Conservation (phyloP, 2,329 filamentous ascomycete genomes). For the Fusarium sp. region DNA sequence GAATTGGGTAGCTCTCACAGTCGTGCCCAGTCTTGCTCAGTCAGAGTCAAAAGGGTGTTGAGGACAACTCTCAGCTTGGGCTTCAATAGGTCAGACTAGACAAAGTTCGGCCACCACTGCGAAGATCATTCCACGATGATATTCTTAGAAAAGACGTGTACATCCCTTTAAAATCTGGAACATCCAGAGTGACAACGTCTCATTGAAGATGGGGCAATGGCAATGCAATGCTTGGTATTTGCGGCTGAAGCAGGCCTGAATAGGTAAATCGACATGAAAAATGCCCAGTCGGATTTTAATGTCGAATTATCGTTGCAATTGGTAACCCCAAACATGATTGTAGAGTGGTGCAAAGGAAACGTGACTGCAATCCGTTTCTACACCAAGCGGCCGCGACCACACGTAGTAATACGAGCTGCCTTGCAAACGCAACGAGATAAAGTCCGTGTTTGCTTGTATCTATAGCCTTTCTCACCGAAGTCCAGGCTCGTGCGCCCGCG, state of each 20-base stretch:
- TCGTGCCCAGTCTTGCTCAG: neutral
- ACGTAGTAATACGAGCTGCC: neutral
- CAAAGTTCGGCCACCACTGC: constrained; percentile 24
- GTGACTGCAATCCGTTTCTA: neutral
- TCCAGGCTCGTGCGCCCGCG: constrained; percentile 23
- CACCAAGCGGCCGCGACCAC: neutral
- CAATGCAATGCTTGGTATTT: neutral
- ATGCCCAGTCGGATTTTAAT: neutral
- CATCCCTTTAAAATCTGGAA: neutral
- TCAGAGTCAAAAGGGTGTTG: neutral
- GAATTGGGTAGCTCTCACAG: constrained; percentile 5
- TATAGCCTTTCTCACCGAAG: neutral
- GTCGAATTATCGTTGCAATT: neutral
- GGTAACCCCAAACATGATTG: neutral
- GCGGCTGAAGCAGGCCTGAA: neutral
- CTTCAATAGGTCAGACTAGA: constrained; percentile 23
- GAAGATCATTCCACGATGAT: constrained; percentile 12
- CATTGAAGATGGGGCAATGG: neutral
- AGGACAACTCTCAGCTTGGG: constrained; percentile 17
- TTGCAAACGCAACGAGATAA: neutral
- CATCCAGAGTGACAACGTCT: neutral
- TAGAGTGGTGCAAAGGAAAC: neutral
- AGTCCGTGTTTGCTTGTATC: neutral
- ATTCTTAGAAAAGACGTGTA: constrained; percentile 19
- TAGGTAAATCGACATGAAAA: neutral